Evolutionary conservation across 257 asterid species (phyloP).

Genomic region (Datura wrightii): DNA sequence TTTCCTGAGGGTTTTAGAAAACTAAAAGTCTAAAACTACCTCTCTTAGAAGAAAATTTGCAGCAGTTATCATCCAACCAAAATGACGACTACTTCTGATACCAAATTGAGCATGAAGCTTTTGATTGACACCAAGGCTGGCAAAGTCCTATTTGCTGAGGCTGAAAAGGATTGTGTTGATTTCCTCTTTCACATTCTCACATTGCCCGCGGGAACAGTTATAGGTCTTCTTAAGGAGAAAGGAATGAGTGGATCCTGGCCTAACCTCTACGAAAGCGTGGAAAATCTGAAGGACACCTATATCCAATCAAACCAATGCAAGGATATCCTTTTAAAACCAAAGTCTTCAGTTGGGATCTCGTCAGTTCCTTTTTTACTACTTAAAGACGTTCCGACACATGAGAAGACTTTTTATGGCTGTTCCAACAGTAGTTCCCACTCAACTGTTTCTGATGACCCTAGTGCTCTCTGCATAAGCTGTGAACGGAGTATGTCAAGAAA

Average conservation of each 20-base stretch:
- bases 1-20: too few species aligned
- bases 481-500: rapidly evolving
- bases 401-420: slow-evolving; percentile 25
- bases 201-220: slow-evolving; percentile 39
- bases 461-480: slow-evolving; percentile 39
- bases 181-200: slow-evolving; percentile 48
- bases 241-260: slow-evolving; percentile 42
- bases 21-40: background rate
- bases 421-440: rapidly evolving
- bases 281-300: slow-evolving; percentile 37
- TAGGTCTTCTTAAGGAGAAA: slow-evolving; percentile 31
- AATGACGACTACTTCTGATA: background rate
- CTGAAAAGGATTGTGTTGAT: slow-evolving; percentile 45
- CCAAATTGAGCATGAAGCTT: slow-evolving; percentile 49
- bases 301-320: slow-evolving; percentile 31
- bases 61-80: background rate
- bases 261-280: slow-evolving; percentile 43
- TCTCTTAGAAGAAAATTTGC: background rate
- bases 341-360: background rate
- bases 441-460: slow-evolving; percentile 33
- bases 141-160: slow-evolving; percentile 53
- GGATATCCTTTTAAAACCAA: slow-evolving; percentile 41
- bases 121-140: slow-evolving; percentile 40
- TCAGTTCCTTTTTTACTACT: slow-evolving; percentile 33
- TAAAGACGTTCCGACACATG: background rate